Conservation (phyloP, 2,329 filamentous ascomycete genomes). For the Neonectria ditissima region DNA sequence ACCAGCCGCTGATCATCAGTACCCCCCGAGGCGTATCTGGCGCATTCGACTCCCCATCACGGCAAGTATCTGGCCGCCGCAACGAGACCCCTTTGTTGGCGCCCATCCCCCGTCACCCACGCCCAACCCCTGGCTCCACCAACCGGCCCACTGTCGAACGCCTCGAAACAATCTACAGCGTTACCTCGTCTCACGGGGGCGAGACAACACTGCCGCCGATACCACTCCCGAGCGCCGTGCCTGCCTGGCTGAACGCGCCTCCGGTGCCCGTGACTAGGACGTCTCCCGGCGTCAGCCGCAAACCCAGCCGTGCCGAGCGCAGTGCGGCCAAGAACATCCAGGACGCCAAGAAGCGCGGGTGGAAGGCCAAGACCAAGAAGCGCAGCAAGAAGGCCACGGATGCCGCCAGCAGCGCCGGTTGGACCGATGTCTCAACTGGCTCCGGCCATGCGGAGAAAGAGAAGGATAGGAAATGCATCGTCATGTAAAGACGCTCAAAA, state of each 20-base stretch:
- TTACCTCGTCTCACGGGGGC: slow-evolving; percentile 38
- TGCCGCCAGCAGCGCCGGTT: slow-evolving; percentile 59
- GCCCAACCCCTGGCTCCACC: slow-evolving; percentile 48
- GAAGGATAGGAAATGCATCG: slow-evolving; percentile 63
- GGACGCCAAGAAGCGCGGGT: slow-evolving; percentile 69
- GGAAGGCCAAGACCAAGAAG: slow-evolving; percentile 59
- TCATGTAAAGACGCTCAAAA: slow-evolving; percentile 59
- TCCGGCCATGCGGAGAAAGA: slow-evolving; percentile 50
- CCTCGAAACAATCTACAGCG: slow-evolving; percentile 66
- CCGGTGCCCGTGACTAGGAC: slow-evolving; percentile 52
- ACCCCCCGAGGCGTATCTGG: slow-evolving; percentile 68
- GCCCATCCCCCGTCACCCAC: slow-evolving; percentile 65
- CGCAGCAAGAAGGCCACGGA: slow-evolving; percentile 56
- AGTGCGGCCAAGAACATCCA: slow-evolving; percentile 72
- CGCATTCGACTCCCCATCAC: slow-evolving; percentile 61
- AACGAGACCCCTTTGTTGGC: slow-evolving; percentile 63
- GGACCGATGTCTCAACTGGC: slow-evolving; percentile 63
- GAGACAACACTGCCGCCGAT: slow-evolving; percentile 24
- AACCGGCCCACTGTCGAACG: slow-evolving; percentile 63
- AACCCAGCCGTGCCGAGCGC: slow-evolving; percentile 67
- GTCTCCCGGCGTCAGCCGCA: slow-evolving; percentile 58
- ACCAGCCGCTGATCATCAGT: slow-evolving; percentile 71
- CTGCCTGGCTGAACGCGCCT: slow-evolving; percentile 52
- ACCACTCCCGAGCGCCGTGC: slow-evolving; percentile 38
- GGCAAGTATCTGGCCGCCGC: slow-evolving; percentile 48